A percentile compares a stretch with the other conserved stretches of the same genome.
Conservation (phyloP, 164 flowering plant species). For the Aristolochia fimbriata region DNA sequence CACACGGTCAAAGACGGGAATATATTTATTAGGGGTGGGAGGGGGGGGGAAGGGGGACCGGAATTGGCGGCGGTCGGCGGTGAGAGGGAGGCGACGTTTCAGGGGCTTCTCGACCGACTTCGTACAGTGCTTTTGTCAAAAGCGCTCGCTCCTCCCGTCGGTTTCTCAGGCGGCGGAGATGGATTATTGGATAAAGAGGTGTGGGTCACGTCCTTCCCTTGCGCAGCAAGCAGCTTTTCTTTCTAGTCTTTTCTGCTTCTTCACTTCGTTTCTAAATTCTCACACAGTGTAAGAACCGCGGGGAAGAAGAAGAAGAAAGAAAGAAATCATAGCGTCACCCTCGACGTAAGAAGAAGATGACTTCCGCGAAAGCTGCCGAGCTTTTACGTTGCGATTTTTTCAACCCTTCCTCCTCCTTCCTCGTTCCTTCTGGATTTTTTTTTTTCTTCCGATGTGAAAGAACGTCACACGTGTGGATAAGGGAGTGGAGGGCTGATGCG, state of each 20-base stretch:
- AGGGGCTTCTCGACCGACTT: conserved; percentile 1
- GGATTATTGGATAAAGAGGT: background rate
- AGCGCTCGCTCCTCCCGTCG: background rate
- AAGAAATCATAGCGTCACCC: too few species aligned
- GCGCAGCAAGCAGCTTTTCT: background rate
- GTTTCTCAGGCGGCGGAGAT: background rate
- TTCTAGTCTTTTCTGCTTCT: background rate
- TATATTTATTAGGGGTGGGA: background rate
- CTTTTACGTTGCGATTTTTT: too few species aligned
- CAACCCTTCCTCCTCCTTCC: too few species aligned
- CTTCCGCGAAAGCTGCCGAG: too few species aligned
- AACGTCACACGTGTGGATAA: too few species aligned
- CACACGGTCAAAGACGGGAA: too few species aligned
- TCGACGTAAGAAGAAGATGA: too few species aligned
- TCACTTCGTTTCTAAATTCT: background rate
- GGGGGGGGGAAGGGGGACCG: background rate
- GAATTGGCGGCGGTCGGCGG: conserved; percentile 6
- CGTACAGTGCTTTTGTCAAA: background rate
- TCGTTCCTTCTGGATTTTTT: too few species aligned
- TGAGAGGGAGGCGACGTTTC: conserved; percentile 2
- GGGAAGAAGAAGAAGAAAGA: too few species aligned
- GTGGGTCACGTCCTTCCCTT: background rate
- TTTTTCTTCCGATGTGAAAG: too few species aligned
- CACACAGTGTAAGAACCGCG: background rate
- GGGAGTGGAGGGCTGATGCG: too few species aligned